Conservation (phyloP, 177 flowering plant species). For the Vitis hybrid region DNA sequence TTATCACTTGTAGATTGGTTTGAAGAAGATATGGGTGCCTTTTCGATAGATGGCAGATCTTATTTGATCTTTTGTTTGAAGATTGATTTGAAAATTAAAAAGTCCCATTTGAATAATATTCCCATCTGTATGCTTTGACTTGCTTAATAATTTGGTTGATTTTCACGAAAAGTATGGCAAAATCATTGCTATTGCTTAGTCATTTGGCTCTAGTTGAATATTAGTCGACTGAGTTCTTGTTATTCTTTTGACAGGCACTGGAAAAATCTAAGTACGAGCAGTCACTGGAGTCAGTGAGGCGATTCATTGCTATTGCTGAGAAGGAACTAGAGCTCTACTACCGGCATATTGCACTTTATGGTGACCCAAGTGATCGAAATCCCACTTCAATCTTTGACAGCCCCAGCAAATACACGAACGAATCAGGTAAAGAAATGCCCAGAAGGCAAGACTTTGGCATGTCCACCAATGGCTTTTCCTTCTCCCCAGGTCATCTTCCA, state of each 20-base stretch:
- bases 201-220: not conserved
- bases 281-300: constrained; percentile 84
- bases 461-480: constrained; percentile 11
- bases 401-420: constrained; percentile 24
- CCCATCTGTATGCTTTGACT: too few species aligned
- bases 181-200: not conserved
- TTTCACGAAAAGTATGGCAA: too few species aligned
- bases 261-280: constrained; percentile 93
- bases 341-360: constrained; percentile 84
- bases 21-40: too few species aligned
- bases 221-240: not conserved
- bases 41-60: too few species aligned
- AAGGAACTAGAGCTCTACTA: constrained; percentile 86
- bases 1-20: too few species aligned
- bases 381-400: constrained; percentile 36
- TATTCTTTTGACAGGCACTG: constrained; percentile 51
- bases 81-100: too few species aligned
- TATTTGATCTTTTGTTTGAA: too few species aligned
- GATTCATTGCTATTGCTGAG: constrained; percentile 77
- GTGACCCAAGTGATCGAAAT: constrained; percentile 55
- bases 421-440: constrained; percentile 12
- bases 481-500: constrained; percentile 14
- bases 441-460: constrained; percentile 9
- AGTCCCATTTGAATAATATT: too few species aligned
- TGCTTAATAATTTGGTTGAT: too few species aligned